Evolutionary conservation across 495 filamentous ascomycete species (phyloP).

Genomic region (Aspergillus panamensis): DNA sequence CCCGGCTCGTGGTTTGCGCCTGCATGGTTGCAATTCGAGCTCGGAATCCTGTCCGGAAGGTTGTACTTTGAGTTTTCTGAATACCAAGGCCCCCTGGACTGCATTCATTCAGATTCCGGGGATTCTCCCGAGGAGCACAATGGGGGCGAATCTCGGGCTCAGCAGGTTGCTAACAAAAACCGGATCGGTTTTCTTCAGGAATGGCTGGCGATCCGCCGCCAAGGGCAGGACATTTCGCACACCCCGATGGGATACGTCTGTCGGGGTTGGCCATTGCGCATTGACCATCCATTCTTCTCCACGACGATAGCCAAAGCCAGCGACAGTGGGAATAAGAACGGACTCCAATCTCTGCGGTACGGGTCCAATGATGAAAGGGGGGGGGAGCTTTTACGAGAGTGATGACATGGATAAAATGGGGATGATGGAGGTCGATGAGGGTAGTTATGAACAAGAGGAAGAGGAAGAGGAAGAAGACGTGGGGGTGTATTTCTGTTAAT

Average conservation of each 20-base stretch:
- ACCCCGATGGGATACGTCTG: constrained; percentile 57
- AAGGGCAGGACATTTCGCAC: constrained; percentile 49
- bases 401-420: constrained; percentile 7
- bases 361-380: neutral
- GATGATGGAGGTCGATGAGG: neutral
- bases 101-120: constrained; percentile 15
- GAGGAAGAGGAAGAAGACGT: neutral
- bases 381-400: constrained; percentile 11
- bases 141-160: neutral
- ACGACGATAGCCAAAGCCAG: neutral
- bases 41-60: constrained; percentile 54
- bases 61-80: constrained; percentile 52
- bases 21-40: constrained; percentile 46
- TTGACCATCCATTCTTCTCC: constrained; percentile 46
- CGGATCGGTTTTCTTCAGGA: constrained; percentile 42
- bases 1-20: constrained; percentile 34
- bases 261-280: constrained; percentile 38
- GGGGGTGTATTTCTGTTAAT: no score
- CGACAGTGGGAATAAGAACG: neutral
- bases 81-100: constrained; percentile 26
- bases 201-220: constrained; percentile 49
- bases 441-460: neutral
- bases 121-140: neutral
- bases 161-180: neutral
- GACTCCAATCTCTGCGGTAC: constrained; percentile 9